Conservation (phyloP, 2,329 filamentous ascomycete species). For the Penicillium brasilianum region DNA sequence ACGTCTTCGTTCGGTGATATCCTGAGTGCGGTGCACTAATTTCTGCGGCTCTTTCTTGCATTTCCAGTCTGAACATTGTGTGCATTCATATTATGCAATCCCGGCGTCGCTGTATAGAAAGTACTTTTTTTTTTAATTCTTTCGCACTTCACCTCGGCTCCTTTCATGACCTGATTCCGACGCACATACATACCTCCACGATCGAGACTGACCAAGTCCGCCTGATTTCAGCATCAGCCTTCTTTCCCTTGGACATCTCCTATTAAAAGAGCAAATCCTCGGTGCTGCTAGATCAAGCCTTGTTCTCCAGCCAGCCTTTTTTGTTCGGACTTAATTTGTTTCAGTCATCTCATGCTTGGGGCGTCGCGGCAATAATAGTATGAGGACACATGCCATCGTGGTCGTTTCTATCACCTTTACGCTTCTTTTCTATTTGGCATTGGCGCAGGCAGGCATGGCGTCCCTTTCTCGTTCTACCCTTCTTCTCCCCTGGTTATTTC, state of each 20-base stretch:
- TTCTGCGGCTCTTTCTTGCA: neutral
- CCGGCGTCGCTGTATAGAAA: slow-evolving; percentile 25
- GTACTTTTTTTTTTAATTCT: slow-evolving; percentile 10
- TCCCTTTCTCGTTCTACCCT: slow-evolving; percentile 1
- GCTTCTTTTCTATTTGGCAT: slow-evolving; percentile 25
- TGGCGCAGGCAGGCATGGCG: slow-evolving; percentile 28
- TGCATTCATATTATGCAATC: slow-evolving; percentile 7
- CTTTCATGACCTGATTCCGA: slow-evolving; percentile 22
- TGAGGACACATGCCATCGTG: slow-evolving; percentile 23
- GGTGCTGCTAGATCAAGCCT: neutral
- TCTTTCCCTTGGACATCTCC: neutral
- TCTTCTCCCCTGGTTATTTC: slow-evolving; percentile 10
- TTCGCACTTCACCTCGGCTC: neutral
- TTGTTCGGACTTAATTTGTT: slow-evolving; percentile 2
- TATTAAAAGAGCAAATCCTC: neutral
- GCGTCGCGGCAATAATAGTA: slow-evolving; percentile 19
- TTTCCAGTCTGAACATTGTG: slow-evolving; percentile 16
- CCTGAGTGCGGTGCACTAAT: slow-evolving; percentile 44
- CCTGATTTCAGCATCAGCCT: neutral
- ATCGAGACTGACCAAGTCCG: neutral
- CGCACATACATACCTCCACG: slow-evolving; percentile 27
- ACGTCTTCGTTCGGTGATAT: slow-evolving; percentile 44
- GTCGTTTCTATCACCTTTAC: slow-evolving; percentile 1
- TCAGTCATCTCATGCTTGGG: slow-evolving; percentile 3
- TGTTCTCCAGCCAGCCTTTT: neutral